Conservation (phyloP, 2,329 filamentous ascomycete species). For the Magnaporthales sp. region DNA sequence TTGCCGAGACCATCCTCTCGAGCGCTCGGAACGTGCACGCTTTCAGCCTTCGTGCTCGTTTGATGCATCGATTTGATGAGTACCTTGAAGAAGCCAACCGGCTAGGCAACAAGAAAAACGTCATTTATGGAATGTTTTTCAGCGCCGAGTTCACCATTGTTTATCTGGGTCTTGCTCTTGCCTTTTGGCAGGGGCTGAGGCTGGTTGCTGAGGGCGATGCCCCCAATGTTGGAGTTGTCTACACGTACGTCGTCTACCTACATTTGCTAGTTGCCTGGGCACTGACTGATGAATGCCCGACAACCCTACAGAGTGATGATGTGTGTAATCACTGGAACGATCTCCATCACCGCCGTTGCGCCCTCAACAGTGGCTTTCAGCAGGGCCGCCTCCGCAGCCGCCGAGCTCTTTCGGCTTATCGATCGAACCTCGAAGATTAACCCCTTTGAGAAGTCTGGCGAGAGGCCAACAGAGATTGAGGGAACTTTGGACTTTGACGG, state of each 20-base stretch:
- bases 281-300: neutral
- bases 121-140: conserved; percentile 33
- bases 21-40: conserved; percentile 41
- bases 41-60: conserved; percentile 20
- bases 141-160: conserved; percentile 37
- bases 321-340: conserved; percentile 28
- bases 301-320: conserved; percentile 22
- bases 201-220: conserved; percentile 38
- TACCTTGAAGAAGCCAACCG: conserved; percentile 30
- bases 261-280: neutral
- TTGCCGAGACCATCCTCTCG: conserved; percentile 40
- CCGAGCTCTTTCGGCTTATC: conserved; percentile 27
- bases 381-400: conserved; percentile 25
- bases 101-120: conserved; percentile 33
- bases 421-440: conserved; percentile 27
- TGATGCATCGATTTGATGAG: conserved; percentile 31
- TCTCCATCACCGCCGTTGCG: conserved; percentile 25
- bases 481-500: conserved; percentile 29
- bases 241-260: neutral
- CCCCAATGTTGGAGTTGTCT: conserved; percentile 12
- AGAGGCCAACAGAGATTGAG: conserved; percentile 17
- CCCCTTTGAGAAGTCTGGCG: conserved; percentile 23
- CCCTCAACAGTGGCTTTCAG: conserved; percentile 29
- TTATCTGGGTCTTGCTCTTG: conserved; percentile 36
- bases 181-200: conserved; percentile 42